Percentiles rank a stretch among this genome's conserved stretches.
Conservation (phyloP, 306 rosid genomes). For the Vicia faba region DNA sequence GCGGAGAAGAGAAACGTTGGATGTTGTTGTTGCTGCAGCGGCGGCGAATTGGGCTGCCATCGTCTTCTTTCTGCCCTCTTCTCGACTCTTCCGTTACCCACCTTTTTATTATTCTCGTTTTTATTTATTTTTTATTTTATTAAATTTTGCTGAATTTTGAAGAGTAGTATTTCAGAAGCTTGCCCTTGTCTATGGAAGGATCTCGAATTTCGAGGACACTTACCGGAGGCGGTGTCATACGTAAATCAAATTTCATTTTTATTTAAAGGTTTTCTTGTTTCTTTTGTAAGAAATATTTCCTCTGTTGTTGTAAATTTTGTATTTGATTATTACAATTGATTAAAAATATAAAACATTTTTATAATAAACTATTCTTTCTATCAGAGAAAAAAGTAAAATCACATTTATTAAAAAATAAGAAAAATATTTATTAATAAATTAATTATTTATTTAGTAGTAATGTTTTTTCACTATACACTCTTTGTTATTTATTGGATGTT, state of each 20-base stretch:
- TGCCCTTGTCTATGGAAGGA: background rate
- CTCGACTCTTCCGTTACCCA: background rate
- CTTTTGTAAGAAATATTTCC: too few species aligned
- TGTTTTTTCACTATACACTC: too few species aligned
- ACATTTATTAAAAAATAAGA: too few species aligned
- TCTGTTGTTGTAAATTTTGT: too few species aligned
- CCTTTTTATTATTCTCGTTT: background rate
- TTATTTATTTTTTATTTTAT: background rate
- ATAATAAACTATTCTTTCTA: too few species aligned
- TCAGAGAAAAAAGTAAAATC: too few species aligned
- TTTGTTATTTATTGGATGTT: too few species aligned
- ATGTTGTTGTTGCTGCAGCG: background rate
- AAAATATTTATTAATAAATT: too few species aligned
- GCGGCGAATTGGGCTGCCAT: slow-evolving; percentile 22
- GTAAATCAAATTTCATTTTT: background rate
- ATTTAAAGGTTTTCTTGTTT: too few species aligned
- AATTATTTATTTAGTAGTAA: too few species aligned
- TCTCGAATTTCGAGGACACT: background rate
- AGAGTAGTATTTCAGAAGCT: background rate
- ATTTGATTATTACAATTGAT: too few species aligned
- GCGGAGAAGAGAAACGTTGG: background rate
- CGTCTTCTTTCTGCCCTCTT: background rate
- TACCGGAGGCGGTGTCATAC: background rate
- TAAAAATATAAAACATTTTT: too few species aligned
- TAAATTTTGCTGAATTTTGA: background rate